These are phyloP conservation scores for Sarocladium brachiariae DNA, from an alignment of 2,329 filamentous ascomycete species.

Conservation along the genomic window DNA sequence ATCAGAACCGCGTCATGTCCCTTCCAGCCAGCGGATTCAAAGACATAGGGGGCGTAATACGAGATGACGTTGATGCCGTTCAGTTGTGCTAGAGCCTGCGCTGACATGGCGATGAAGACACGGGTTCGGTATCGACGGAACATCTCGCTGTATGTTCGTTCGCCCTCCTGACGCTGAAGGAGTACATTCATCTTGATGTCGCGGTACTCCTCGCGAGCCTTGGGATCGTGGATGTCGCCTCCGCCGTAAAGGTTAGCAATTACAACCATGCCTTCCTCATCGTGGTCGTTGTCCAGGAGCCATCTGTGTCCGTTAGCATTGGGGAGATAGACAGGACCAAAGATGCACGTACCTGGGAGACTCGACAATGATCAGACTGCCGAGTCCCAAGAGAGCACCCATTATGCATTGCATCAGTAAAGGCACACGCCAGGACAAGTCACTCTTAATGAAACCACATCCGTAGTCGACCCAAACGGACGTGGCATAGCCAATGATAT, in stretches of 20 bases:
- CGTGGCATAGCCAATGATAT: conserved; percentile 90
- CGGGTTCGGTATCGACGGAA: conserved; percentile 86
- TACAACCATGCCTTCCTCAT: conserved; percentile 96
- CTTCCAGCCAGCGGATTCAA: conserved; percentile 93
- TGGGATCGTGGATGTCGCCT: conserved; percentile 88
- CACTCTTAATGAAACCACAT: conserved; percentile 78
- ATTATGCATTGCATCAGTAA: conserved; percentile 91
- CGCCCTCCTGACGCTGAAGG: conserved; percentile 87
- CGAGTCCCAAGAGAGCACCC: conserved; percentile 76
- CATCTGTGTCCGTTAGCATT: conserved; percentile 54
- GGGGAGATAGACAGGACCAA: conserved; percentile 11
- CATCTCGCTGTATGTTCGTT: conserved; percentile 88
- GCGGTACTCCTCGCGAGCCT: conserved; percentile 90
- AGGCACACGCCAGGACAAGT: conserved; percentile 87
- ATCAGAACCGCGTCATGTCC: conserved; percentile 89
- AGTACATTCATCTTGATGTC: conserved; percentile 99
- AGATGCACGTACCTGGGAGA: conserved; percentile 68
- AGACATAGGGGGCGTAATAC: conserved; percentile 94
- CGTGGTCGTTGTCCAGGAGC: conserved; percentile 95
- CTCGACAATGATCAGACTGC: conserved; percentile 90
- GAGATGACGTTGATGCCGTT: conserved; percentile 99
- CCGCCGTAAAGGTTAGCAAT: conserved; percentile 96
- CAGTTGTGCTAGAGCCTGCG: conserved; percentile 88
- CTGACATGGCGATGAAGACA: conserved; percentile 98
- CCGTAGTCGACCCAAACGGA: conserved; percentile 99